Evolutionary conservation across 306 rosid genomes (phyloP).

Genomic region (Trifolium fragiferum): DNA sequence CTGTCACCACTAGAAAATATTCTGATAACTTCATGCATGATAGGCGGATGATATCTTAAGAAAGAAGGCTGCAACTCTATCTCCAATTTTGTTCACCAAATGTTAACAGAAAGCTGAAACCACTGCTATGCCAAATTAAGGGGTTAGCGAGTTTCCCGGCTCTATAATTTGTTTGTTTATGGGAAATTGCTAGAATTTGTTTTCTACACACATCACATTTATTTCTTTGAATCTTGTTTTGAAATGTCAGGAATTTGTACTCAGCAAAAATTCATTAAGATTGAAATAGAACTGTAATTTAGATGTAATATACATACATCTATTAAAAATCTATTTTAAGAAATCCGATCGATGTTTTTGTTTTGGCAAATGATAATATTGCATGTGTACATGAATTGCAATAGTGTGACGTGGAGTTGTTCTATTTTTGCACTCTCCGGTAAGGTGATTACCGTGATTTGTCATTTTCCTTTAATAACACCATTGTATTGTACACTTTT

Average conservation of each 20-base stretch:
- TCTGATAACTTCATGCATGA: slow-evolving; percentile 15
- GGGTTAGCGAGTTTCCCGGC: slow-evolving; percentile 16
- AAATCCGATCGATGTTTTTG: not conserved
- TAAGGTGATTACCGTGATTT: too few relatives aligned
- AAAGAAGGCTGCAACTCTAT: slow-evolving; percentile 1
- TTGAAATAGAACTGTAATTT: slow-evolving; percentile 15
- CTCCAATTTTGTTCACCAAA: slow-evolving; percentile 19
- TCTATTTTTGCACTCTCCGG: not conserved
- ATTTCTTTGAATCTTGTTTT: slow-evolving; percentile 12
- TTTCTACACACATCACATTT: slow-evolving; percentile 13
- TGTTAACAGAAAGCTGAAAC: slow-evolving; percentile 17
- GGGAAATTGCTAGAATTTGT: slow-evolving; percentile 31
- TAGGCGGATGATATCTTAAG: not conserved
- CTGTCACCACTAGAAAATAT: slow-evolving; percentile 56
- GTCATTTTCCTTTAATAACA: not conserved
- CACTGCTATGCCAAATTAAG: not conserved
- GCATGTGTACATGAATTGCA: too few relatives aligned
- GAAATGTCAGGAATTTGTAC: slow-evolving; percentile 29
- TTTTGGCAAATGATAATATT: not conserved
- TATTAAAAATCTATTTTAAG: not conserved
- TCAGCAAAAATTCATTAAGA: not conserved
- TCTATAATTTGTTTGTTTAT: not conserved
- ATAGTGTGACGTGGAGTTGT: not conserved
- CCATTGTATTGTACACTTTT: not conserved
- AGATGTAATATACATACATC: slow-evolving; percentile 6